Evolutionary conservation across 345 rosid species (phyloP).

Genomic region (Aquilaria sinensis): DNA sequence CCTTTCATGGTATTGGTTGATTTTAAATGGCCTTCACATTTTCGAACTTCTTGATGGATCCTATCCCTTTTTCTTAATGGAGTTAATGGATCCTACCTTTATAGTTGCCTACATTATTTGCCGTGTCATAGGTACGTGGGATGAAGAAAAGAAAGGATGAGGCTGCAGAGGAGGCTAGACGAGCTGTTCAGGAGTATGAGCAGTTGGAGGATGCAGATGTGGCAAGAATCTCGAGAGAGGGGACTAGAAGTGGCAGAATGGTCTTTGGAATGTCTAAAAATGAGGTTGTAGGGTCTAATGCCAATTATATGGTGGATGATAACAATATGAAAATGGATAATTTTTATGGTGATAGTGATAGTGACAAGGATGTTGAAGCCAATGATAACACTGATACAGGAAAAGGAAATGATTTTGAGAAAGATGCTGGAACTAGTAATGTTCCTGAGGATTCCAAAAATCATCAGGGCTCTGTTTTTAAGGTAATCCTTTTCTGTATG

Average conservation of each 20-base stretch:
- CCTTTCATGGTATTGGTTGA: conserved; percentile 81
- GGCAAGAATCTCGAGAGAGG: conserved; percentile 27
- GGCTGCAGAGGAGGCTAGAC: conserved; percentile 71
- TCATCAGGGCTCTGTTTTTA: conserved; percentile 29
- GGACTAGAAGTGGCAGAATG: conserved; percentile 59
- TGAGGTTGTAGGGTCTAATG: conserved; percentile 31
- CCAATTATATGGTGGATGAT: conserved; percentile 30
- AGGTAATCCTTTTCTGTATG: conserved; percentile 29
- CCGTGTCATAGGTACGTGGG: conserved; percentile 60
- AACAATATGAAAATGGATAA: conserved; percentile 25
- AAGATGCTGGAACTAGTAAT: conserved; percentile 19
- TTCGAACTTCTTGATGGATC: not conserved
- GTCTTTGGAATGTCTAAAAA: conserved; percentile 60
- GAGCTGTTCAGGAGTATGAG: conserved; percentile 73
- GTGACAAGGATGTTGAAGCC: conserved; percentile 50
- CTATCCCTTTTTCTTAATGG: conserved; percentile 5
- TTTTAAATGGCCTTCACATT: not conserved
- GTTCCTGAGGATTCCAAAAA: conserved; percentile 28
- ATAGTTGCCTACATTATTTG: conserved; percentile 6
- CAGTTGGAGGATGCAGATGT: conserved; percentile 42
- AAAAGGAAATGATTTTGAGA: conserved; percentile 25
- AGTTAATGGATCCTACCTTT: not conserved
- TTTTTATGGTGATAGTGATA: conserved; percentile 48
- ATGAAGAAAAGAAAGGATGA: conserved; percentile 62
- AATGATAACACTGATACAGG: conserved; percentile 26